A percentile compares a stretch with the other conserved stretches of the same genome.
These are phyloP conservation scores for Rhynchospora breviuscula DNA, from an alignment of 176 grass and related monocot species.

Conservation along the genomic window DNA sequence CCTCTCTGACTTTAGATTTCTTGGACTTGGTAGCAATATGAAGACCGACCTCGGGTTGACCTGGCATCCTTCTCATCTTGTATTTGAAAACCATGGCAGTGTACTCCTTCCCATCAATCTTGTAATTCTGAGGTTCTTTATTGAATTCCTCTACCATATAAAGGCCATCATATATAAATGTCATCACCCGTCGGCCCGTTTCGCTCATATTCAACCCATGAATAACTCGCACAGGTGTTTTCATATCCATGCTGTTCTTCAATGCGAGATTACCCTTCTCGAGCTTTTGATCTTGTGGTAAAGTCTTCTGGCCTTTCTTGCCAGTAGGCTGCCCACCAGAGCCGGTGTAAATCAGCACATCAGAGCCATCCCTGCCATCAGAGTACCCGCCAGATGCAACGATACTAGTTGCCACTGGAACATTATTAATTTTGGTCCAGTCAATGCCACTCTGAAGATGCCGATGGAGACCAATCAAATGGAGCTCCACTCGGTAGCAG, in stretches of 20 bases:
- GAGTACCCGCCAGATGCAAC: constrained; percentile 69
- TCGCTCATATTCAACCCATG: constrained; percentile 41
- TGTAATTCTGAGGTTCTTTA: constrained; percentile 26
- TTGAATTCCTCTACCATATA: constrained; percentile 49
- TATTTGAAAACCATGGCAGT: constrained; percentile 42
- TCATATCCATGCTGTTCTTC: constrained; percentile 50
- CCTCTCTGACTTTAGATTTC: constrained; percentile 33
- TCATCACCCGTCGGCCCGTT: constrained; percentile 23
- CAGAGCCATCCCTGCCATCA: constrained; percentile 52
- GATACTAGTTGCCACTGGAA: constrained; percentile 54
- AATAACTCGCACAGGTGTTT: constrained; percentile 66
- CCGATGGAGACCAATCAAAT: constrained; percentile 62
- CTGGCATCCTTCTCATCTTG: constrained; percentile 40
- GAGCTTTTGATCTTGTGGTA: constrained; percentile 61
- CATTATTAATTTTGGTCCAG: constrained; percentile 26
- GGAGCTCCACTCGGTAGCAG: constrained; percentile 55
- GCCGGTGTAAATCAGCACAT: constrained; percentile 74
- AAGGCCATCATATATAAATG: constrained; percentile 63
- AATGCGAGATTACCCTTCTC: constrained; percentile 58
- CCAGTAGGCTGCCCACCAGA: constrained; percentile 54
- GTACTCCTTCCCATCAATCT: not conserved
- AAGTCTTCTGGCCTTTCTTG: constrained; percentile 26
- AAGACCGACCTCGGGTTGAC: constrained; percentile 55
- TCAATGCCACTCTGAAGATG: constrained; percentile 62
- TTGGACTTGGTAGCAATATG: constrained; percentile 35